A percentile compares a stretch with the other conserved stretches of the same genome.
These are phyloP conservation scores for Cucurbita maxima DNA, from an alignment of 306 rosid species.

Conservation along the genomic window DNA sequence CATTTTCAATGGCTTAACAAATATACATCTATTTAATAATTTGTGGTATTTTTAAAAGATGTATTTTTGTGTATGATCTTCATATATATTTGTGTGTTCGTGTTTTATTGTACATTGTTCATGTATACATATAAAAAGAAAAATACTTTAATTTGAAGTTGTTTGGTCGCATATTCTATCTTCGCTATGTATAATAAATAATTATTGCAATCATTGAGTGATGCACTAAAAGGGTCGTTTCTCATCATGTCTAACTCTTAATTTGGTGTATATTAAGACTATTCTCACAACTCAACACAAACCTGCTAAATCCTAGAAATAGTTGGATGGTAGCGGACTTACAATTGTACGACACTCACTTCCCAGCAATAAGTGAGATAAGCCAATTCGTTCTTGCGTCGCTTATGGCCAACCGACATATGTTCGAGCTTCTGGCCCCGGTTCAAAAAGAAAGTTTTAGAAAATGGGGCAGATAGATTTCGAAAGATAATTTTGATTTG, in stretches of 20 bases:
- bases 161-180: neutral
- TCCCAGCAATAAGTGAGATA: no score
- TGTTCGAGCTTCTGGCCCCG: no score
- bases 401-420: no score
- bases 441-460: no score
- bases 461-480: no score
- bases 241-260: neutral
- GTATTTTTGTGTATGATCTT: neutral
- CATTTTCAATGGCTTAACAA: slow-evolving; percentile 32
- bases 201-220: neutral
- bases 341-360: no score
- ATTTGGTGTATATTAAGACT: neutral
- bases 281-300: neutral
- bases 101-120: neutral
- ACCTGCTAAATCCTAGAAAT: no score
- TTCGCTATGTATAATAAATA: neutral
- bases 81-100: neutral
- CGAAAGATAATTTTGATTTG: no score
- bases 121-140: neutral
- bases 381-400: no score
- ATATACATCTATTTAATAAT: neutral
- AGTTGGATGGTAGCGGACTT: no score
- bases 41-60: slow-evolving; percentile 1
- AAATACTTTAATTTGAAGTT: neutral
- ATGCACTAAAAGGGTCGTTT: neutral